A percentile compares a stretch with the other conserved stretches of the same genome.
Conservation (phyloP, 345 rosid genomes). For the Syzygium aromaticum region DNA sequence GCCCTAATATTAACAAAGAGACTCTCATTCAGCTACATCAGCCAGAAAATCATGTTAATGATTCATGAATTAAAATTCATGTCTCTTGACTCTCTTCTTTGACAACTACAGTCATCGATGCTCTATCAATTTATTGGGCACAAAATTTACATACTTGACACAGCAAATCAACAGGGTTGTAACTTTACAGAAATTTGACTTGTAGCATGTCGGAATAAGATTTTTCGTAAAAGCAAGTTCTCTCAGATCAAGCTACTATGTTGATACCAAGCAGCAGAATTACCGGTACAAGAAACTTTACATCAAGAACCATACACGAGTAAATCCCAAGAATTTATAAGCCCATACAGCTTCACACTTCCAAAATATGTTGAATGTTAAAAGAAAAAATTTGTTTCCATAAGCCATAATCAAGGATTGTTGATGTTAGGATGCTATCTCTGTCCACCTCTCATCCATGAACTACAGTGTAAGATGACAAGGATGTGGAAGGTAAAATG, state of each 20-base stretch:
- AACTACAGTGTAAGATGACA: neutral
- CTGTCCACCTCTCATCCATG: neutral
- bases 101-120: neutral
- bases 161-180: neutral
- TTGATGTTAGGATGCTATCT: neutral
- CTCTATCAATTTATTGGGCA: neutral
- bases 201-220: neutral
- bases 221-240: neutral
- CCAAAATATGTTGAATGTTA: neutral
- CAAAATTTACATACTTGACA: neutral
- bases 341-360: neutral
- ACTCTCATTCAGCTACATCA: neutral
- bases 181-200: neutral
- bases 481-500: neutral
- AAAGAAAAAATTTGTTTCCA: neutral
- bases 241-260: neutral
- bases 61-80: neutral
- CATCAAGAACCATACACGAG: neutral
- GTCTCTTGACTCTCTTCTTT: neutral
- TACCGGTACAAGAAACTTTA: neutral
- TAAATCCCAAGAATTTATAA: neutral
- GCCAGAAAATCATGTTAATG: neutral
- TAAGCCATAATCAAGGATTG: neutral
- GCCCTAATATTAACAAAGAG: neutral
- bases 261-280: neutral